Evolutionary conservation across 192 early-diverging fungal genomes (phyloP).

Genomic region (Backusella sp.): DNA sequence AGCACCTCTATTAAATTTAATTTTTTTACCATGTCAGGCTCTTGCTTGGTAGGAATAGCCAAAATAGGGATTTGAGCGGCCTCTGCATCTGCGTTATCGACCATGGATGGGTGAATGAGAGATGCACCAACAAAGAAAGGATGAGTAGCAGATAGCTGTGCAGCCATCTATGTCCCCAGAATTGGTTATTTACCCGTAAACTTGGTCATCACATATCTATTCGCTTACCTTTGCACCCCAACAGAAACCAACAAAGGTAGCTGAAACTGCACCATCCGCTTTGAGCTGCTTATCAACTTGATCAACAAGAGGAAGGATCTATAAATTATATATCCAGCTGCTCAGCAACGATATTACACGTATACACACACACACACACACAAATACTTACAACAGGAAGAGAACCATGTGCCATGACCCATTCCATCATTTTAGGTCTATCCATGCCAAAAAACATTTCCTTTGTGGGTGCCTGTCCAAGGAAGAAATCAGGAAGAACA

Average conservation of each 20-base stretch:
- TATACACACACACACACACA: not conserved
- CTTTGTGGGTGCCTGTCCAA: conserved; percentile 39
- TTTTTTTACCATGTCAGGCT: conserved; percentile 41
- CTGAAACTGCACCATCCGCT: conserved; percentile 40
- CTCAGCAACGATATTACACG: not conserved
- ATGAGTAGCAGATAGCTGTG: conserved; percentile 44
- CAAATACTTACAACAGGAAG: not conserved
- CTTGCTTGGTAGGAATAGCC: conserved; percentile 63
- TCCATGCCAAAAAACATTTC: conserved; percentile 38
- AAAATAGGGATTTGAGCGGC: conserved; percentile 58
- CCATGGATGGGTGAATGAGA: conserved; percentile 63
- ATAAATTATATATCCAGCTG: not conserved
- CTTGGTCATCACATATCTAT: not conserved
- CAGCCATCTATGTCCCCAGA: conserved; percentile 38
- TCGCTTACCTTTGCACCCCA: conserved; percentile 58
- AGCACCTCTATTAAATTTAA: not conserved
- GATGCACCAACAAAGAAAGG: conserved; percentile 48
- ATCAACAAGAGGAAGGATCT: not conserved
- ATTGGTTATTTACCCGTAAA: not conserved
- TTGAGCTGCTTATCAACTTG: conserved; percentile 35
- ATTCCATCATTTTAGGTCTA: conserved; percentile 35
- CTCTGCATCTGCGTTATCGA: conserved; percentile 45
- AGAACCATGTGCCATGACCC: not conserved
- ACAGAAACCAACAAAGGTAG: conserved; percentile 66
- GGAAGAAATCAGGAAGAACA: conserved; percentile 62